Conservation (phyloP, 345 rosid species). For the Melaleuca quinquenervia region DNA sequence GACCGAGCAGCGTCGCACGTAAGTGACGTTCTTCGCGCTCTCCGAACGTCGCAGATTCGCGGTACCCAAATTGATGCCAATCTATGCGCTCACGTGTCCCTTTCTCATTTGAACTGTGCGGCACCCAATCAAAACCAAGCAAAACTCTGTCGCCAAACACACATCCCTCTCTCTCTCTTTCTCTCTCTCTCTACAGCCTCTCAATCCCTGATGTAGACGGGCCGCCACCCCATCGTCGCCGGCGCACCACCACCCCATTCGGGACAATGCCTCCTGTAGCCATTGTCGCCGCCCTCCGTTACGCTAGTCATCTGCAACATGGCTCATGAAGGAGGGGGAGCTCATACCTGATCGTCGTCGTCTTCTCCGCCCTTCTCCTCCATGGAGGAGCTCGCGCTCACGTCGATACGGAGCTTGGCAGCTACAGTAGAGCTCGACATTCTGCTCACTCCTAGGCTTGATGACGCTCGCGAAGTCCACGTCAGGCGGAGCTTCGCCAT, state of each 20-base stretch:
- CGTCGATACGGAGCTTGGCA: no score
- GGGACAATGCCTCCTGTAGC: neutral
- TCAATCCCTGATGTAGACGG: neutral
- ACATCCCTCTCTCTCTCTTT: neutral
- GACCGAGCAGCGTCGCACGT: neutral
- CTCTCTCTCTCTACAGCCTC: neutral
- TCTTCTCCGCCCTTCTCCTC: no score
- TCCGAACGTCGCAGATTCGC: neutral
- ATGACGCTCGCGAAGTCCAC: no score
- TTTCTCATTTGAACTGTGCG: neutral
- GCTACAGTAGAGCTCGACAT: no score
- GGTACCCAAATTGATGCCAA: neutral
- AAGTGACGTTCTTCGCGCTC: neutral
- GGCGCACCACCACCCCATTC: neutral
- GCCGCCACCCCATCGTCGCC: neutral
- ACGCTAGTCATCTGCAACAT: neutral
- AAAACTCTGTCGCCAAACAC: neutral
- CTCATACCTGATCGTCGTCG: no score
- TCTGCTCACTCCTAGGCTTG: no score
- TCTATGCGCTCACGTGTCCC: neutral
- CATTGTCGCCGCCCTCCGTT: neutral
- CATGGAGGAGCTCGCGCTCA: no score
- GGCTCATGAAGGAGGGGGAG: neutral
- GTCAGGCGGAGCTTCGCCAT: no score
- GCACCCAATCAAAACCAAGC: neutral